phyloP scores from a whole-genome alignment of 495 filamentous ascomycete genomes.

The Aspergillus panamensis region DNA sequence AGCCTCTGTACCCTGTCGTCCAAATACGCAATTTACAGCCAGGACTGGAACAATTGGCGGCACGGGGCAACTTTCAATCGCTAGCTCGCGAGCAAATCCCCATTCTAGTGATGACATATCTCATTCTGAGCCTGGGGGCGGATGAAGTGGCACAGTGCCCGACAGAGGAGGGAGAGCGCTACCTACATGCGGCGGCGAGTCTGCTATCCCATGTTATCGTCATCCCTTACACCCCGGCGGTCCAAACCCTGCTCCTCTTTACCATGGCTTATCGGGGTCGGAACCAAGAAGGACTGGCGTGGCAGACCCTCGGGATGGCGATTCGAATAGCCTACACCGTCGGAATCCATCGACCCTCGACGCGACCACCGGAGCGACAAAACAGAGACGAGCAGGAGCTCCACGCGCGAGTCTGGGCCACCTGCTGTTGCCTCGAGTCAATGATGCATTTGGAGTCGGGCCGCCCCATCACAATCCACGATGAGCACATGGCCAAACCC shows the following conservation, averaged over 20 bases:
- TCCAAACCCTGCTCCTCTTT: slow-evolving; percentile 16
- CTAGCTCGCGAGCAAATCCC: slow-evolving; percentile 11
- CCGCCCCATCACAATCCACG: slow-evolving; percentile 1
- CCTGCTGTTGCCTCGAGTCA: slow-evolving; percentile 15
- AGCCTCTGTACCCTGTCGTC: slow-evolving; percentile 16
- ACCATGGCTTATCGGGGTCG: slow-evolving; percentile 13
- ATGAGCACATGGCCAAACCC: not conserved
- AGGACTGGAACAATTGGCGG: not conserved
- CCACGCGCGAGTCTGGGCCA: slow-evolving; percentile 8
- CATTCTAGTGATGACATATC: slow-evolving; percentile 8
- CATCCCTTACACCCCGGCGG: slow-evolving; percentile 13
- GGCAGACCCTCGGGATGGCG: slow-evolving; percentile 18
- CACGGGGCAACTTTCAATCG: not conserved
- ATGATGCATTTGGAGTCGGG: slow-evolving; percentile 19
- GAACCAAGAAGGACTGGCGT: slow-evolving; percentile 17
- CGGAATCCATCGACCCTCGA: slow-evolving; percentile 6
- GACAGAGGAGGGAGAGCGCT: slow-evolving; percentile 14
- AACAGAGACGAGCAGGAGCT: not conserved
- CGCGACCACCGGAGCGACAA: not conserved
- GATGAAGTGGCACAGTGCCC: slow-evolving; percentile 5
- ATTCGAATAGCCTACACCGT: slow-evolving; percentile 18
- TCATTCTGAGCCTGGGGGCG: slow-evolving; percentile 13
- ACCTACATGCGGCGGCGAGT: slow-evolving; percentile 14
- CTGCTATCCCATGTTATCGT: slow-evolving; percentile 14
- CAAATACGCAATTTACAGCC: not conserved